phyloP scores from a whole-genome alignment of 2,329 filamentous ascomycete species.

The Neofusicoccum ribis region DNA sequence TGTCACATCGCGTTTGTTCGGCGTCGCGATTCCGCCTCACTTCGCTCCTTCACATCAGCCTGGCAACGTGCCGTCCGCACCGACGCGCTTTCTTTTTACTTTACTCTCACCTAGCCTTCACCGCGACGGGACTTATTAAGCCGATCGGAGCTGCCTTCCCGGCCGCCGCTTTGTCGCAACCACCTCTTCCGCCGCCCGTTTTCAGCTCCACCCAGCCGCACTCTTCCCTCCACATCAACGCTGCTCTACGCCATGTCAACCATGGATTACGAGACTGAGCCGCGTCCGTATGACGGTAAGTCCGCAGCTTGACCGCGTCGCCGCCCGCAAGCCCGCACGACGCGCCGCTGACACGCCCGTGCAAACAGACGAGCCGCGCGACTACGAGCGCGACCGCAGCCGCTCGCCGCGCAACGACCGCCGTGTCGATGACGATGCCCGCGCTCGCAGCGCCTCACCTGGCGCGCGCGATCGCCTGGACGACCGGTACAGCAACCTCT shows the following conservation, averaged over 20 bases:
- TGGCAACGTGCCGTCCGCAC: conserved; percentile 14
- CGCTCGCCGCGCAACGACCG: conserved; percentile 61
- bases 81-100: conserved; percentile 7
- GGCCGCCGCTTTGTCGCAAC: conserved; percentile 19
- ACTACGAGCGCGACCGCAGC: conserved; percentile 66
- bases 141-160: conserved; percentile 15
- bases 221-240: neutral
- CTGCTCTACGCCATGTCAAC: conserved; percentile 38
- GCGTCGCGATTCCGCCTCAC: conserved; percentile 13
- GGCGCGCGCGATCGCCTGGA: conserved; percentile 52
- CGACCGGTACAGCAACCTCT: conserved; percentile 34
- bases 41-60: conserved; percentile 16
- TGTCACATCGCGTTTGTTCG: conserved; percentile 15
- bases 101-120: conserved; percentile 6
- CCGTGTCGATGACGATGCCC: conserved; percentile 53
- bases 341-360: conserved; percentile 19
- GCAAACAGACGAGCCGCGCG: conserved; percentile 56
- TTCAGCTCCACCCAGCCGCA: conserved; percentile 19
- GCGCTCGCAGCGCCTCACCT: conserved; percentile 65
- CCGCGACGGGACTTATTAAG: conserved; percentile 10
- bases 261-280: conserved; percentile 68
- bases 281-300: conserved; percentile 67
- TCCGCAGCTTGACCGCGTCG: conserved; percentile 22
- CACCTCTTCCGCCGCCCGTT: conserved; percentile 15
- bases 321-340: conserved; percentile 11